Conservation (phyloP, 2,329 filamentous ascomycete species). For the Ramichloridium luteum region DNA sequence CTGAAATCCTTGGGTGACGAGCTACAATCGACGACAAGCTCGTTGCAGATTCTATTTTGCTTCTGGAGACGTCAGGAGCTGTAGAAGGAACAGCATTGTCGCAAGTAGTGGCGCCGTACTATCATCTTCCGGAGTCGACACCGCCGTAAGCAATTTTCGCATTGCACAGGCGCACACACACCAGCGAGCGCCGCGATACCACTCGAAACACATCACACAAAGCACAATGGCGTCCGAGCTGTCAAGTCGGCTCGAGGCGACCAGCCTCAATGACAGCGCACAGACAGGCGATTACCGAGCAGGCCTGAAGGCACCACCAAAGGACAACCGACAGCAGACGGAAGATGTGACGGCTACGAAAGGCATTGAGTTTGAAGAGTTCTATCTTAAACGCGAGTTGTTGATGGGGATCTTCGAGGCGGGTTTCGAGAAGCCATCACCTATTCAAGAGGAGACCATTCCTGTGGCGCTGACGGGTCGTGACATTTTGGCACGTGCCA, state of each 20-base stretch:
- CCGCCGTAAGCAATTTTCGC: no score
- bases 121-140: no score
- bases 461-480: conserved; percentile 89
- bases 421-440: conserved; percentile 95
- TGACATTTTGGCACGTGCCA: conserved; percentile 90
- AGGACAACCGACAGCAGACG: conserved; percentile 68
- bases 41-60: no score
- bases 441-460: conserved; percentile 98
- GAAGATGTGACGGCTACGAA: conserved; percentile 99
- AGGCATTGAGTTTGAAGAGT: conserved; percentile 94
- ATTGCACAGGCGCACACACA: no score
- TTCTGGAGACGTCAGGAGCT: no score
- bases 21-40: no score
- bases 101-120: no score
- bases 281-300: conserved; percentile 60
- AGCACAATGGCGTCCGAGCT: conserved; percentile 37
- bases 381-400: conserved; percentile 84
- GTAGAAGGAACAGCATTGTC: no score
- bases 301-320: conserved; percentile 56
- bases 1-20: no score
- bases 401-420: conserved; percentile 99
- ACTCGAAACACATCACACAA: no score
- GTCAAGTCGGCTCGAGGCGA: conserved; percentile 45
- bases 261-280: conserved; percentile 40
- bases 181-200: no score